Conservation (phyloP, 2,329 filamentous ascomycete genomes). For the Colletotrichum somersetense region DNA sequence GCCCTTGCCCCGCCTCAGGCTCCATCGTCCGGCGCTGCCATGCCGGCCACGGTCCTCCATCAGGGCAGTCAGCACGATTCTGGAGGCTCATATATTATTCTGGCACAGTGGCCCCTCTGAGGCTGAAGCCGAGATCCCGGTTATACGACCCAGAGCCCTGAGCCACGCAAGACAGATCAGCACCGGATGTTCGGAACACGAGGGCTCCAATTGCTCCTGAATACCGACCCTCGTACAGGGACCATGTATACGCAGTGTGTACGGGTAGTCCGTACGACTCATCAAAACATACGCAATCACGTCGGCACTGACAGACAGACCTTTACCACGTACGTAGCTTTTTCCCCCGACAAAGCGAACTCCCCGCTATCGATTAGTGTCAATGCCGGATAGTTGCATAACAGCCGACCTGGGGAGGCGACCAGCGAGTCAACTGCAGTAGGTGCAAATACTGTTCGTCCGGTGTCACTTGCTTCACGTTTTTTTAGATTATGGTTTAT, state of each 20-base stretch:
- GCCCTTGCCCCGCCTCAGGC: slow-evolving; percentile 1
- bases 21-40: slow-evolving; percentile 30
- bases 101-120: slow-evolving; percentile 1
- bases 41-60: slow-evolving; percentile 31
- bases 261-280: background rate
- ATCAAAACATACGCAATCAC: slow-evolving; percentile 33
- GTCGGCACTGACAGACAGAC: background rate
- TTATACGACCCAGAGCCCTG: slow-evolving; percentile 34
- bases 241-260: background rate
- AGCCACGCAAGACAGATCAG: slow-evolving; percentile 14
- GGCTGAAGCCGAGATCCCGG: slow-evolving; percentile 26
- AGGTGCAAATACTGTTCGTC: background rate
- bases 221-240: background rate
- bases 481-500: background rate
- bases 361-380: background rate
- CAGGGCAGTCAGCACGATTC: slow-evolving; percentile 17
- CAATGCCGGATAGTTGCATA: background rate
- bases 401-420: background rate
- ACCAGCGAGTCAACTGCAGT: background rate
- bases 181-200: slow-evolving; percentile 10
- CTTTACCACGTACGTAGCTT: background rate
- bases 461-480: background rate
- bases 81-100: slow-evolving; percentile 16
- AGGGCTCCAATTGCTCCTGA: slow-evolving; percentile 12
- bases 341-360: background rate